phyloP scores from a whole-genome alignment of 1,284 basidiomycete species.

The Boletellus deceptivus region DNA sequence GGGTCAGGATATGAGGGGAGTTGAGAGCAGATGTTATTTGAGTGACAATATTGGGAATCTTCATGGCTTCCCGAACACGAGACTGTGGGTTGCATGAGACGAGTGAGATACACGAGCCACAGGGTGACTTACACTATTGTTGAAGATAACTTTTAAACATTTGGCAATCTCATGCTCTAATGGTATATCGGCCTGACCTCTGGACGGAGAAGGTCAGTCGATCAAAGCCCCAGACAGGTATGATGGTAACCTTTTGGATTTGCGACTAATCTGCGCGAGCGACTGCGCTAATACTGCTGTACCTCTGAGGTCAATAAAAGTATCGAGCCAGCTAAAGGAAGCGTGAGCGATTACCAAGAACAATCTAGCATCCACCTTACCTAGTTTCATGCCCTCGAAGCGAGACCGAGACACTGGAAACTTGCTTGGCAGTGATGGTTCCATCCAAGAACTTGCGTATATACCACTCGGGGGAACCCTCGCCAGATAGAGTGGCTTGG shows the following conservation, averaged over 20 bases:
- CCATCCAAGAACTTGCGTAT: constrained; percentile 87
- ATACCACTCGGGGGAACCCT: constrained; percentile 83
- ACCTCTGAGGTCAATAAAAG: constrained; percentile 78
- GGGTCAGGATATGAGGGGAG: constrained; percentile 77
- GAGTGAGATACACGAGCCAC: neutral
- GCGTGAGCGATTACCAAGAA: constrained; percentile 12
- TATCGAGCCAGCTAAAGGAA: constrained; percentile 70
- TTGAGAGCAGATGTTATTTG: constrained; percentile 86
- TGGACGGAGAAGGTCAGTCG: constrained; percentile 28
- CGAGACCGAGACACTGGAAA: constrained; percentile 75
- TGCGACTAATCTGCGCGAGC: constrained; percentile 72
- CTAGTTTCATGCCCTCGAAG: constrained; percentile 79
- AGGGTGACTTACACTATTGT: constrained; percentile 56
- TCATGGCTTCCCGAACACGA: constrained; percentile 77
- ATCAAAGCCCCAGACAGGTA: neutral
- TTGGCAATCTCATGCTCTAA: constrained; percentile 91
- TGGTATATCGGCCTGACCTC: constrained; percentile 63
- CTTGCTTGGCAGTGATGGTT: constrained; percentile 81
- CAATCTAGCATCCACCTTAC: constrained; percentile 38
- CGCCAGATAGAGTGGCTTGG: constrained; percentile 48
- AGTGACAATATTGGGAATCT: constrained; percentile 75
- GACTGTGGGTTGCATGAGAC: constrained; percentile 40
- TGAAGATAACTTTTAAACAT: constrained; percentile 84
- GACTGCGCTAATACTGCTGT: constrained; percentile 85
- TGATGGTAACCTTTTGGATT: constrained; percentile 55